Conservation (phyloP, 2,329 filamentous ascomycete species). For the Neonectria magnoliae region DNA sequence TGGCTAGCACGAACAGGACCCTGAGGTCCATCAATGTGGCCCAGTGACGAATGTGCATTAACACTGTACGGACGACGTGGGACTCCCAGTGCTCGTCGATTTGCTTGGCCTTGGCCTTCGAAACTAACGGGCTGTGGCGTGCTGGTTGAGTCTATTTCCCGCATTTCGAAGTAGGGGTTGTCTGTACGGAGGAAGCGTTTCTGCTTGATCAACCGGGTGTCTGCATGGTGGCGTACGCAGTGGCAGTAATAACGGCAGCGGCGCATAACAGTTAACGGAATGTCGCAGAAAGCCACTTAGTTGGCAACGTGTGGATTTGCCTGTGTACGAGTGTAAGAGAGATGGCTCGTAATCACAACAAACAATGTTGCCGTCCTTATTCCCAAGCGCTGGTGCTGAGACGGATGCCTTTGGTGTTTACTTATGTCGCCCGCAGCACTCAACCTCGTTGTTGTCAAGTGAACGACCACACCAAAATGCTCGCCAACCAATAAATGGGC, state of each 20-base stretch:
- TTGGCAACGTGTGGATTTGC: slow-evolving; percentile 2
- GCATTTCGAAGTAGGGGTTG: neutral
- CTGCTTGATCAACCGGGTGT: neutral
- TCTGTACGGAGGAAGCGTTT: neutral
- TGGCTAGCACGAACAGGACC: slow-evolving; percentile 20
- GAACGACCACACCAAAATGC: slow-evolving; percentile 11
- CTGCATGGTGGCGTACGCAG: neutral
- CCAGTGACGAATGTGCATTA: slow-evolving; percentile 11
- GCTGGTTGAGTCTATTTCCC: neutral
- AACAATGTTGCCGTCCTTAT: neutral
- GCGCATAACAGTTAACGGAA: neutral
- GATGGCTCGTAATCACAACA: slow-evolving; percentile 7
- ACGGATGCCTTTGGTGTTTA: neutral
- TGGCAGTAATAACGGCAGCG: neutral
- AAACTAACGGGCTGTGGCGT: neutral
- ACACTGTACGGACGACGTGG: neutral
- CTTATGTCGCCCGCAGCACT: slow-evolving; percentile 3
- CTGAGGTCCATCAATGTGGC: slow-evolving; percentile 6
- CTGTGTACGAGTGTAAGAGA: neutral
- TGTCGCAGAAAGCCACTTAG: neutral
- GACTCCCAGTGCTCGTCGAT: neutral
- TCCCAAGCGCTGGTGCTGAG: neutral
- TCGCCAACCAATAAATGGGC: slow-evolving; percentile 12
- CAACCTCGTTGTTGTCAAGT: slow-evolving; percentile 14
- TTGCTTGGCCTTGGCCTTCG: slow-evolving; percentile 4